Percentiles rank a stretch among this genome's conserved stretches.
These are phyloP conservation scores for Saccharum hybrid DNA, from an alignment of 202 grass and related monocot genomes.

Conservation along the genomic window DNA sequence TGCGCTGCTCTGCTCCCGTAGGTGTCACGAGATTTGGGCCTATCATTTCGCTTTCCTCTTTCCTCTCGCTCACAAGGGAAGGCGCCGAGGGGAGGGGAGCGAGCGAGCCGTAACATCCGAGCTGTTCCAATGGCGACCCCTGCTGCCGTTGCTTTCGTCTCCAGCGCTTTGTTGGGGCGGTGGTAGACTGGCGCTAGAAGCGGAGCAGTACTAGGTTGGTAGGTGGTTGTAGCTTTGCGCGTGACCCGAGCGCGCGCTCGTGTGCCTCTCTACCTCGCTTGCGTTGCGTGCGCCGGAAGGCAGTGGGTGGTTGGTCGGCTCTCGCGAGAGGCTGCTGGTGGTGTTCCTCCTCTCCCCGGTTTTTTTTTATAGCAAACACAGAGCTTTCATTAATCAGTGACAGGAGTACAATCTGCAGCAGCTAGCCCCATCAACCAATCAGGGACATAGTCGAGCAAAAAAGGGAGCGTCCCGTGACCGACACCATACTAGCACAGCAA, in stretches of 20 bases:
- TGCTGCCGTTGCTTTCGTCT: constrained; percentile 22
- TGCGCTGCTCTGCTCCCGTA: constrained; percentile 39
- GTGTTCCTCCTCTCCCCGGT: not conserved
- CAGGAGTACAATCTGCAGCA: too few species aligned
- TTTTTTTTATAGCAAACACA: not conserved
- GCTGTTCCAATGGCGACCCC: constrained; percentile 49
- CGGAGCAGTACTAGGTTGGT: constrained; percentile 35
- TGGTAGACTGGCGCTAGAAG: not conserved
- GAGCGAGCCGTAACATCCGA: constrained; percentile 33
- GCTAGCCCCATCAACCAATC: too few species aligned
- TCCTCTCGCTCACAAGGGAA: constrained; percentile 2
- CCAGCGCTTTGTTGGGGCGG: constrained; percentile 19
- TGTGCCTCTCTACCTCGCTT: too few species aligned
- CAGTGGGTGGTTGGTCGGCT: constrained; percentile 20
- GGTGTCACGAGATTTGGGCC: constrained; percentile 48
- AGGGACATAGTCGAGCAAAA: too few species aligned
- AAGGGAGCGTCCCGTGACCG: too few species aligned
- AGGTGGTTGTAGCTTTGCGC: constrained; percentile 28
- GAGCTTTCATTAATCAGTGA: too few species aligned
- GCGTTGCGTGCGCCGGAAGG: constrained; percentile 32
- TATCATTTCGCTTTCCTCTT: constrained; percentile 47
- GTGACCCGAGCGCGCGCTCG: not conserved
- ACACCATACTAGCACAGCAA: too few species aligned
- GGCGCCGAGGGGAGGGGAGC: not conserved
- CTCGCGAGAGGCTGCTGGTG: not conserved